Base-by-base conservation (phyloP, 1,139 yeast genomes). In the Candida sp. region DNA sequence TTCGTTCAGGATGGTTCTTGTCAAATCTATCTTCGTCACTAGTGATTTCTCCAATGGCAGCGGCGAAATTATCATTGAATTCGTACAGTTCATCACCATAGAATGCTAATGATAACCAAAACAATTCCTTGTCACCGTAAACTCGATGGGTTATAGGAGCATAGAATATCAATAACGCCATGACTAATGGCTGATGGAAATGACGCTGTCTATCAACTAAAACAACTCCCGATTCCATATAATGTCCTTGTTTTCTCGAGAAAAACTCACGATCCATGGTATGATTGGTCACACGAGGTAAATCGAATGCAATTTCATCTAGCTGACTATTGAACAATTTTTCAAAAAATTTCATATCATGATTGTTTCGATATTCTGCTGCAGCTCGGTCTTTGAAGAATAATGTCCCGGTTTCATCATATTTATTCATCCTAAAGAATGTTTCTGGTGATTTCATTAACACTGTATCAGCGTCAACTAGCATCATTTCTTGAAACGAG, bases 51-150 rank as follows among this genome's bases (percentile, higher is more conserved):
- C 84, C 84, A 27, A 76, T 68, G 0, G 83, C 69, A n/a, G 79
- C 82, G 7, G 80, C 77, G 43, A 71, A 72, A 53, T 75, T 66
- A 25, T 63, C 55, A 53, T 79, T 79, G 55, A 79, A 79, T 33
- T 66, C 60, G 50, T 75, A 77, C n/a, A 62, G 53, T 46, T 75
- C 79, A 47, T 78, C 72, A 4, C 87, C 87, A 43, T 68, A 59
- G 3, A 77, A 51, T n/a, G 77, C 70, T 49, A 77, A 75, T 8
- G 83, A 76, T 33, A 82, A 57, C 87, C 87, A 81, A 48, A 81
- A 77, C 30, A 82, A 62, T 55, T 83, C 88, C 51, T 82, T 82
- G 51, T 83, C 89, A 15, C 88, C 87, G 56, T 77, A 75, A 4
- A 76, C 60, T 48, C 78, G 63, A 23, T 66, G 54, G 38, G 54